These are phyloP conservation scores for Diaporthe sp. DNA, from an alignment of 2,329 filamentous ascomycete species.

Conservation along the genomic window DNA sequence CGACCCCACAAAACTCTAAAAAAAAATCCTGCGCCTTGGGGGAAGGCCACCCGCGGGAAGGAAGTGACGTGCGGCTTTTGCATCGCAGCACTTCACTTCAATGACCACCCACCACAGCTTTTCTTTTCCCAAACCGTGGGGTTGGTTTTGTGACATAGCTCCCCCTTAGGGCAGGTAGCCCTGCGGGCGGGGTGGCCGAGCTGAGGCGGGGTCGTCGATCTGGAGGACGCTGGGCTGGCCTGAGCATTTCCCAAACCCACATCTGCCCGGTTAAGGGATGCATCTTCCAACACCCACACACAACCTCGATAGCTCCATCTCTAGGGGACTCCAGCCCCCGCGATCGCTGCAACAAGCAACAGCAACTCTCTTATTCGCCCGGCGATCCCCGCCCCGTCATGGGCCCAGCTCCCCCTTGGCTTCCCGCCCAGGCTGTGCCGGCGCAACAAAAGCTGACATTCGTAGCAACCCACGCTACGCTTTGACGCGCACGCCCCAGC, in stretches of 20 bases:
- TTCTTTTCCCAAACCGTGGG: neutral
- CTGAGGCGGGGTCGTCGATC: neutral
- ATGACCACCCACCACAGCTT: no score
- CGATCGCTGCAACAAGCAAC: neutral
- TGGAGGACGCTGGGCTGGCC: neutral
- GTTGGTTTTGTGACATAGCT: neutral
- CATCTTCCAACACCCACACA: neutral
- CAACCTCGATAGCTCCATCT: neutral
- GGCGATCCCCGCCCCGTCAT: no score
- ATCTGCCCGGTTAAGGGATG: no score
- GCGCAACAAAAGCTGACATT: neutral
- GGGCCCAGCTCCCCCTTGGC: no score
- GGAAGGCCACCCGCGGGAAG: neutral
- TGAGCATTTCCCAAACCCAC: no score
- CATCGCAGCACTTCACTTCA: neutral
- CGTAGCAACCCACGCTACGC: neutral
- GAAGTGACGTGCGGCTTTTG: neutral
- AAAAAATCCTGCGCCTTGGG: neutral
- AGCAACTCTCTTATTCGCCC: no score
- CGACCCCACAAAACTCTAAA: slow-evolving; percentile 1
- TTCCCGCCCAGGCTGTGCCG: no score
- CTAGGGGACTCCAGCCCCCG: no score
- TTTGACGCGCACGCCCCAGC: neutral
- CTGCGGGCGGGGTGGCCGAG: neutral
- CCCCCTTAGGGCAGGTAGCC: no score